phyloP scores from a whole-genome alignment of 169 alveolate species.

The Besnoitia besnoiti region DNA sequence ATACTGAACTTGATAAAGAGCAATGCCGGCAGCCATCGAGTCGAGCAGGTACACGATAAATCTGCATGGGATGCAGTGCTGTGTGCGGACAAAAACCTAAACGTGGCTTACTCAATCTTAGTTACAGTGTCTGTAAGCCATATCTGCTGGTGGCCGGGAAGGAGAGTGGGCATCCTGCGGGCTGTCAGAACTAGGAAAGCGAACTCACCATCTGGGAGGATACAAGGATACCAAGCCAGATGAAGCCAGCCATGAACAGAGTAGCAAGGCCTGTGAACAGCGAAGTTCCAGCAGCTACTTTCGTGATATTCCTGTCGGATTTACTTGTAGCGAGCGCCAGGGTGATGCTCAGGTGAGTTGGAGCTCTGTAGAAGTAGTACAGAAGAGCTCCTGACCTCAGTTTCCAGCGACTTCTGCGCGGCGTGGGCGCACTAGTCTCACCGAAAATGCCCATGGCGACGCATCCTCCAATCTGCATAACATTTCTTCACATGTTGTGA shows the following conservation, averaged over 20 bases:
- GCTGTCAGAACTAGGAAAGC: no score
- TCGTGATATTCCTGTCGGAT: not conserved
- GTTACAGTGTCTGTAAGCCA: constrained; percentile 66
- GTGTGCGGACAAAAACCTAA: not conserved
- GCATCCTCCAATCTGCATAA: constrained; percentile 57
- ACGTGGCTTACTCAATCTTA: constrained; percentile 54
- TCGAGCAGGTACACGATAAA: constrained; percentile 61
- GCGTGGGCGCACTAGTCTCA: not conserved
- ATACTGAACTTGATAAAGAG: constrained; percentile 50
- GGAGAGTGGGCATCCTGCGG: no score
- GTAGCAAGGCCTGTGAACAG: constrained; percentile 56
- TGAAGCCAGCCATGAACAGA: constrained; percentile 62
- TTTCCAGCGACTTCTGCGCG: not conserved
- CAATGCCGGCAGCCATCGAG: constrained; percentile 57
- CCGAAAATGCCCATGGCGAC: constrained; percentile 56
- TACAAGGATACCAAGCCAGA: constrained; percentile 58
- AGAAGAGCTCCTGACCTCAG: constrained; percentile 49
- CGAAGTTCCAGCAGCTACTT: not conserved
- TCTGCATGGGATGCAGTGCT: not conserved
- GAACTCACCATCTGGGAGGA: constrained; percentile 49
- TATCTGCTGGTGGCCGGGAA: constrained; percentile 37
- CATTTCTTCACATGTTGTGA: not conserved
- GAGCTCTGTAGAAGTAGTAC: constrained; percentile 58
- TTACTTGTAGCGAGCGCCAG: constrained; percentile 66
- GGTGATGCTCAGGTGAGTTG: constrained; percentile 64